Percentiles rank a stretch among this genome's conserved stretches.
These are phyloP conservation scores for Capronia coronata DNA, from an alignment of 2,329 filamentous ascomycete species.

Conservation along the genomic window DNA sequence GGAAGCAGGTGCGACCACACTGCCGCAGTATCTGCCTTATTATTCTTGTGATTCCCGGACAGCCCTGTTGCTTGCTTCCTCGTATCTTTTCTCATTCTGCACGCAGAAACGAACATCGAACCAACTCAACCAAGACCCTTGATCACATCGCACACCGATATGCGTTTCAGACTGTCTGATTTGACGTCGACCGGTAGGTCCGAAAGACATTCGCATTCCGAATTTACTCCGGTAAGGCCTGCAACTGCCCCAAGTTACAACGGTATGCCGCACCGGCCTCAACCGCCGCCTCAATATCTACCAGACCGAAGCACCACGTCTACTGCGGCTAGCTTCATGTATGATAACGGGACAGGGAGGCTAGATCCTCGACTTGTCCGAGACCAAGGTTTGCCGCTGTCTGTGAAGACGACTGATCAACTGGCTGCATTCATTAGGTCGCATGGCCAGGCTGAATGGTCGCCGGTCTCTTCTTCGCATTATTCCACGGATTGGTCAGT, in stretches of 20 bases:
- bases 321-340: slow-evolving; percentile 6
- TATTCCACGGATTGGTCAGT: slow-evolving; percentile 6
- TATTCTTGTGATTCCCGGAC: no score
- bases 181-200: neutral
- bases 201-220: neutral
- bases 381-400: slow-evolving; percentile 7
- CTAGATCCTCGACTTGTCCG: slow-evolving; percentile 8
- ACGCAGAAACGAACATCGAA: no score
- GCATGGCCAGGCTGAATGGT: neutral
- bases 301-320: neutral
- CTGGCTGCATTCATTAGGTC: slow-evolving; percentile 9
- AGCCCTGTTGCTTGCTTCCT: neutral
- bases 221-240: neutral
- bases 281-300: neutral
- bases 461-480: slow-evolving; percentile 5
- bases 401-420: slow-evolving; percentile 12
- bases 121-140: neutral
- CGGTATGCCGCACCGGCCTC: neutral
- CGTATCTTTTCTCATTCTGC: no score
- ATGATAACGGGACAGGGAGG: slow-evolving; percentile 17
- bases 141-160: neutral
- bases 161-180: slow-evolving; percentile 1
- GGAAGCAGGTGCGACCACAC: neutral
- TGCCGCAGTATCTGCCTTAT: no score
- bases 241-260: neutral